Conservation (phyloP, 805 yeast species). For the Starmerella apis region DNA sequence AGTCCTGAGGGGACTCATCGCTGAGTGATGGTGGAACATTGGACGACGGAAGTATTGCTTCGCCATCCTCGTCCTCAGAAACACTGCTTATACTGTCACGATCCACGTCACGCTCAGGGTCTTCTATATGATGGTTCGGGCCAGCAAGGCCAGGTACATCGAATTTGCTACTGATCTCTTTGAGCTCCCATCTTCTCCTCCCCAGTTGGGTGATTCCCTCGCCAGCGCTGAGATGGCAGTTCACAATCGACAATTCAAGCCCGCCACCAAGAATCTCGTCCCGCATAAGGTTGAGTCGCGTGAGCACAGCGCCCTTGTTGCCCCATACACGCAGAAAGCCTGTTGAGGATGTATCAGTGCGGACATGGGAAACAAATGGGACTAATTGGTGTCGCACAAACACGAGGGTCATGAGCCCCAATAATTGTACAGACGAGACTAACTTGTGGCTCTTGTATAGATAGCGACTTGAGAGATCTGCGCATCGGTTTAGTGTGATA, state of each 20-base stretch:
- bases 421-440: constrained; percentile 39
- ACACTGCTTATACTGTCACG: constrained; percentile 15
- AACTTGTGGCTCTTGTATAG: constrained; percentile 30
- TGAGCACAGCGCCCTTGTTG: constrained; percentile 49
- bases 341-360: constrained; percentile 42
- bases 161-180: constrained; percentile 33
- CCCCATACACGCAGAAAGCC: constrained; percentile 51
- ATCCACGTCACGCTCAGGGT: constrained; percentile 5
- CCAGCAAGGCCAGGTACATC: constrained; percentile 25
- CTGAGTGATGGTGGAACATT: neutral
- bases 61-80: constrained; percentile 13
- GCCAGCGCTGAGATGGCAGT: constrained; percentile 44
- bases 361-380: constrained; percentile 35
- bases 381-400: constrained; percentile 32
- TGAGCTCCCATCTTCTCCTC: constrained; percentile 39
- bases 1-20: no score
- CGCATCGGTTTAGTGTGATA: constrained; percentile 27
- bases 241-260: constrained; percentile 33
- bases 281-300: constrained; percentile 34
- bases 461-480: constrained; percentile 23
- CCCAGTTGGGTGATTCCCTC: constrained; percentile 33
- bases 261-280: constrained; percentile 28
- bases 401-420: constrained; percentile 44
- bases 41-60: neutral
- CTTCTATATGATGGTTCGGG: neutral